Evolutionary conservation across 2,329 filamentous ascomycete genomes (phyloP), one percentile per base, ranked within the genome.

Genomic region (Neofusicoccum kwambonambiense): DNA sequence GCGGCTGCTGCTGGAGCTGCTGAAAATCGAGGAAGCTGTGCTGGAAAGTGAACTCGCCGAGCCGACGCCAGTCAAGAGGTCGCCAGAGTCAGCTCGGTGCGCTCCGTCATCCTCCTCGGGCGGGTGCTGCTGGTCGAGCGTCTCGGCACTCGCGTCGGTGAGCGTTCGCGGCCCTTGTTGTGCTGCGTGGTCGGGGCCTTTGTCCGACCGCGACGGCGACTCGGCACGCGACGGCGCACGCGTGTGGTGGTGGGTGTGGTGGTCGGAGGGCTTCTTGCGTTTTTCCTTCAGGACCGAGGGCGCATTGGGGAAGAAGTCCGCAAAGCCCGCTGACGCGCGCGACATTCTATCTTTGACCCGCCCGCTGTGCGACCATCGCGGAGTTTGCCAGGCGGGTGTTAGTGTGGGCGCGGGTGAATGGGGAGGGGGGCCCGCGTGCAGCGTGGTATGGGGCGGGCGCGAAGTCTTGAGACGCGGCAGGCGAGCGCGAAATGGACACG

Each of bases 301-400:
- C 75, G 90, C 91, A 76, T 89, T 87, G 71, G 90, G 90, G 79
- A 93, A 93, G 85, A 92, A 95, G 81, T 93, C 88, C 81, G 90
- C 90, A 84, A 93, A 93, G 81, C 89, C 89, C 82, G 90, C 89
- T 79, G 83, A 83, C 77, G 89, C 87, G 83, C 90, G 91, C 87
- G 91, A 91, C 90, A 91, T 91, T 61, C 63, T 67, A 68, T 63
- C 67, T 65, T 67, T 50, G 50, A 42, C 62, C 65, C 67, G 66
- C 70, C 64, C 67, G 65, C 69, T 66, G 69, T 70, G 72, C 74
- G 67, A 73, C 71, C 68, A 72, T 72, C 62, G 67, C 67, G 68
- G 51, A 61, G 63, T 56, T 44, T 31, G 52, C 15, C 42, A 39
- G 51, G 27, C 52, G 34, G 41, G 42, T n/a, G 45, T 47, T 47